A percentile compares a stretch with the other conserved stretches of the same genome.
phyloP scores from a whole-genome alignment of 2,329 filamentous ascomycete genomes.

The Huntiella decipiens region DNA sequence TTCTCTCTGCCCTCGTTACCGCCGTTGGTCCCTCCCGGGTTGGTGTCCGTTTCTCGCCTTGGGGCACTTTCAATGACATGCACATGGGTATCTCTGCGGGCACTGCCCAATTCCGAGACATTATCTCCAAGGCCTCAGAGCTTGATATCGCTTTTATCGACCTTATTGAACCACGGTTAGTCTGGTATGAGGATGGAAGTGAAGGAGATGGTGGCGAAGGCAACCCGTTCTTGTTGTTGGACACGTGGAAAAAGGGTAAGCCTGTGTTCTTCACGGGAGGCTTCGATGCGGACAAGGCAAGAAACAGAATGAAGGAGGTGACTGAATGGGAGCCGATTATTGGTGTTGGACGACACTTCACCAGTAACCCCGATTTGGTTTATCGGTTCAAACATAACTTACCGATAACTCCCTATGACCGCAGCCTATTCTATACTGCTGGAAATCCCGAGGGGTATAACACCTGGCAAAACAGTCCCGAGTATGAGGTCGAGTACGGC shows the following conservation, averaged over 20 bases:
- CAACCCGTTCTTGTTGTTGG: not conserved
- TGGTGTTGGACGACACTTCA: conserved; percentile 19
- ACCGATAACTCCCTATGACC: conserved; percentile 15
- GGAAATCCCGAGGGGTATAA: conserved; percentile 11
- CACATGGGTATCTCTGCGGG: conserved; percentile 28
- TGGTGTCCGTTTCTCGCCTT: conserved; percentile 38
- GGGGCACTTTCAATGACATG: conserved; percentile 38
- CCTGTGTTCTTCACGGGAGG: conserved; percentile 19
- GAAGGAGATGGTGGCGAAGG: conserved; percentile 17
- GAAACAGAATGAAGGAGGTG: conserved; percentile 13
- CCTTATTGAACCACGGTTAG: conserved; percentile 34
- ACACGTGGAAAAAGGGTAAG: conserved; percentile 10
- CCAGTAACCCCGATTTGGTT: conserved; percentile 20
- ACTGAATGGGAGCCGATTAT: conserved; percentile 15
- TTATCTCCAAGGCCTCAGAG: conserved; percentile 29
- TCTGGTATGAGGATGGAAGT: conserved; percentile 21
- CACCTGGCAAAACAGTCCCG: conserved; percentile 1
- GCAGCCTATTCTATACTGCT: conserved; percentile 16
- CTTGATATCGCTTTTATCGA: conserved; percentile 38
- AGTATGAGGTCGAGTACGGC: not conserved
- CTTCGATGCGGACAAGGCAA: conserved; percentile 15
- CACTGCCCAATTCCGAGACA: conserved; percentile 34
- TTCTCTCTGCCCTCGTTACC: conserved; percentile 23
- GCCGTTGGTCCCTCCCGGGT: conserved; percentile 30
- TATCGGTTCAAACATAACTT: conserved; percentile 16